These are phyloP conservation scores for Irpex rosettiformis DNA, from an alignment of 1,284 basidiomycete genomes.

Conservation along the genomic window DNA sequence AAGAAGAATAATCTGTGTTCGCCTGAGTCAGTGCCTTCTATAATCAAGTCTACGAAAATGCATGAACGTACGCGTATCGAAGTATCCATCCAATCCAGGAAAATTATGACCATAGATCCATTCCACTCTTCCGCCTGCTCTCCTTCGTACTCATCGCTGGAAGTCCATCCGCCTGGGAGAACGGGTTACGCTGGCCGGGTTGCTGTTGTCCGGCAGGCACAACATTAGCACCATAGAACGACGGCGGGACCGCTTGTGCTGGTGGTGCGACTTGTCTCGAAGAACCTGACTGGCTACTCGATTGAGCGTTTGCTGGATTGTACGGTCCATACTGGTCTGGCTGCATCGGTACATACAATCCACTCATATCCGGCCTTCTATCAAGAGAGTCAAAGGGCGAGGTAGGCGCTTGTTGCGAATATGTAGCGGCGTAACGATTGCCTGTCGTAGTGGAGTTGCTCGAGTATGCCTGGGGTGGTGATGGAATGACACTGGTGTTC, in stretches of 20 bases:
- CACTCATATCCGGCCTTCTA: constrained; percentile 59
- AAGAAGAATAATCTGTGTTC: background rate
- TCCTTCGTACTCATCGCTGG: constrained; percentile 46
- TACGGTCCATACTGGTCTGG: constrained; percentile 71
- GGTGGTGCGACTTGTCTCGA: constrained; percentile 45
- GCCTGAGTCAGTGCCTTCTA: background rate
- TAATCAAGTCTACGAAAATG: background rate
- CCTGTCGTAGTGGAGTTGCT: constrained; percentile 47
- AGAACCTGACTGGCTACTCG: constrained; percentile 29
- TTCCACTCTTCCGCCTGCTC: constrained; percentile 57
- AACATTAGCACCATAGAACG: constrained; percentile 69
- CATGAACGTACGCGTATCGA: background rate
- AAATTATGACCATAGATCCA: constrained; percentile 74
- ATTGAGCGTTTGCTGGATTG: constrained; percentile 23
- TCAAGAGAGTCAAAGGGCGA: constrained; percentile 59
- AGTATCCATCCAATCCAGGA: constrained; percentile 21
- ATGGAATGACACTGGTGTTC: constrained; percentile 54
- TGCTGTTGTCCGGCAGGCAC: constrained; percentile 45
- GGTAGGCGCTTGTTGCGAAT: constrained; percentile 38
- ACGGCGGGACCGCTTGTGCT: constrained; percentile 47
- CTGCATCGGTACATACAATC: constrained; percentile 74
- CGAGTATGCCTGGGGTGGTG: constrained; percentile 68
- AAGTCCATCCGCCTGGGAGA: constrained; percentile 37
- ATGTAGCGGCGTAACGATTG: constrained; percentile 56
- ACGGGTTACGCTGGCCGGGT: constrained; percentile 52